Percentiles rank a stretch among this genome's conserved stretches.
These are phyloP conservation scores for Cutaneotrichosporon sp. DNA, from an alignment of 1,284 basidiomycete genomes.

Conservation along the genomic window DNA sequence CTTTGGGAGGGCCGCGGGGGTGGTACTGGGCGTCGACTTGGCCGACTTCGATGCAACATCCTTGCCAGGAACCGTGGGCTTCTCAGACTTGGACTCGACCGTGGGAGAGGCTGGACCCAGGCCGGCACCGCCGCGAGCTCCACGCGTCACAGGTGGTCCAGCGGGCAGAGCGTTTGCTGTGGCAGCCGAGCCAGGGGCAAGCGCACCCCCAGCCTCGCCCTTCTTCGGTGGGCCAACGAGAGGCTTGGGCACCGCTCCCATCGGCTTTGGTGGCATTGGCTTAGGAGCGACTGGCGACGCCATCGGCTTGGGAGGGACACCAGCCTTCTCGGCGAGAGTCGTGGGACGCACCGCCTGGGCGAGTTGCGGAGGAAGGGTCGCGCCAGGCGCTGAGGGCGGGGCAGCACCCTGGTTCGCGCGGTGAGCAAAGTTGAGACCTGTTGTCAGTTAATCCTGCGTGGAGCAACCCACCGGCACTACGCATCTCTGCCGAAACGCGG, in stretches of 20 bases:
- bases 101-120: not conserved
- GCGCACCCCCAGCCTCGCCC: not conserved
- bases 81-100: slow-evolving; percentile 8
- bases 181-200: not conserved
- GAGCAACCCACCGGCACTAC: slow-evolving; percentile 73
- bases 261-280: slow-evolving; percentile 15
- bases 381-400: slow-evolving; percentile 53
- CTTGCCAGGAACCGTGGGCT: not conserved
- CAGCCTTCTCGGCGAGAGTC: not conserved
- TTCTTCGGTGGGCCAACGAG: not conserved
- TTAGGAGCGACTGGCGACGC: slow-evolving; percentile 17
- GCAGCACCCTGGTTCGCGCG: slow-evolving; percentile 37
- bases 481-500: slow-evolving; percentile 85
- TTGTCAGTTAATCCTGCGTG: not conserved
- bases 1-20: slow-evolving; percentile 58
- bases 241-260: slow-evolving; percentile 15
- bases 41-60: not conserved
- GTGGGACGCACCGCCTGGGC: not conserved
- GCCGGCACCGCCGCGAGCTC: not conserved
- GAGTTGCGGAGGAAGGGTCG: slow-evolving; percentile 25
- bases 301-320: slow-evolving; percentile 49
- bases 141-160: not conserved
- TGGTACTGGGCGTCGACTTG: not conserved
- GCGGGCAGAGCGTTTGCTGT: not conserved
- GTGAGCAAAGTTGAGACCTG: slow-evolving; percentile 90